Conservation (phyloP, 805 yeast genomes). For the Schwanniomyces vanrijiae region DNA sequence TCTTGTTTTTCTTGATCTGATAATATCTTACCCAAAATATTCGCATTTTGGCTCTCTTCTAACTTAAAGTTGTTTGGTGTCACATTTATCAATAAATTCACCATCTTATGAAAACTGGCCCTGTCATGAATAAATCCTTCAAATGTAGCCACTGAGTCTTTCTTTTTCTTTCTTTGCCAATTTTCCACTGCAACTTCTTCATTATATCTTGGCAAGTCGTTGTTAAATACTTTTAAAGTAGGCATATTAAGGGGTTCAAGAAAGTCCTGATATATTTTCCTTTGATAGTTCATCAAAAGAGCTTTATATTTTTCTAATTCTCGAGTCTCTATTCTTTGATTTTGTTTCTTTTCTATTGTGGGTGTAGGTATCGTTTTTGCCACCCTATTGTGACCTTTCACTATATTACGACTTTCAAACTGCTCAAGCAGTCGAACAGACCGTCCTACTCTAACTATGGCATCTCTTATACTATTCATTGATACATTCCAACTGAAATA, state of each 20-base stretch:
- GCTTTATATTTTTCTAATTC: constrained; percentile 13
- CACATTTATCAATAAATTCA: constrained; percentile 26
- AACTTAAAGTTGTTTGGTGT: constrained; percentile 31
- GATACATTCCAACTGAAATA: background rate
- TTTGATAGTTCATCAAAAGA: constrained; percentile 15
- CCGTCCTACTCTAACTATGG: constrained; percentile 34
- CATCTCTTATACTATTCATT: constrained; percentile 34
- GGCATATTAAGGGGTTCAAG: constrained; percentile 34
- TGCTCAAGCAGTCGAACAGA: constrained; percentile 27
- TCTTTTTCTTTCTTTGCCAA: constrained; percentile 22
- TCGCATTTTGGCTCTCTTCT: constrained; percentile 11
- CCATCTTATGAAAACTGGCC: constrained; percentile 29
- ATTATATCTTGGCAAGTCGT: constrained; percentile 23
- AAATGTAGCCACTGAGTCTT: constrained; percentile 18
- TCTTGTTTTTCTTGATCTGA: constrained; percentile 20
- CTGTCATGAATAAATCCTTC: constrained; percentile 28
- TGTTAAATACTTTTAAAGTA: constrained; percentile 30
- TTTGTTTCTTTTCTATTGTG: constrained; percentile 1
- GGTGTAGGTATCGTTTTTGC: background rate
- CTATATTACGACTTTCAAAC: background rate
- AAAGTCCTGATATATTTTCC: constrained; percentile 28
- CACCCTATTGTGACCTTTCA: background rate
- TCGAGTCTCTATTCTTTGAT: constrained; percentile 9
- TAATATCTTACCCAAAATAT: constrained; percentile 14
- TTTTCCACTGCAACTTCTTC: constrained; percentile 20